phyloP scores from a whole-genome alignment of 208 protist species.

The Vickermania ingenoplastis region DNA sequence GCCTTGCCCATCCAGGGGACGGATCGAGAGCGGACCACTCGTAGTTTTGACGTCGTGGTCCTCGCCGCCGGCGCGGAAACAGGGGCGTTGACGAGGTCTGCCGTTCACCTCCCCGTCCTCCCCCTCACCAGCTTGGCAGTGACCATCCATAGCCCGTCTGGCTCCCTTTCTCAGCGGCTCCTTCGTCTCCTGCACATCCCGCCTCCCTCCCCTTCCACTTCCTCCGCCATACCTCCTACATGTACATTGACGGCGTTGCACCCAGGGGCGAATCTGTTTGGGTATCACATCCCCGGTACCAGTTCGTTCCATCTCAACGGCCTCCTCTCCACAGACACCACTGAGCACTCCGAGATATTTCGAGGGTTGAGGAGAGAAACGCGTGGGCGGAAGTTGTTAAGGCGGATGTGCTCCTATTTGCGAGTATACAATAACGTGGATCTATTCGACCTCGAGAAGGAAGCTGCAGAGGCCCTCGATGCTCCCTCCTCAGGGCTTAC shows the following conservation, averaged over 20 bases:
- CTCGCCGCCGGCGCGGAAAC: slow-evolving; percentile 54
- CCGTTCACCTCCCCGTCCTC: slow-evolving; percentile 55
- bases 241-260: slow-evolving; percentile 7
- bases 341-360: not conserved
- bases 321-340: slow-evolving; percentile 9
- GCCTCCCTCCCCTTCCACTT: not conserved
- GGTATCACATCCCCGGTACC: not conserved
- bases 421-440: not conserved
- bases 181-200: not conserved
- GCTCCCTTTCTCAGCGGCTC: not conserved
- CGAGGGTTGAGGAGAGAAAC: not conserved
- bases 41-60: slow-evolving; percentile 74
- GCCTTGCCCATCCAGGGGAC: not conserved
- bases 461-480: not conserved
- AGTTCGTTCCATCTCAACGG: not conserved
- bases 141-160: slow-evolving; percentile 10
- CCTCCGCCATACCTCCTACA: slow-evolving; percentile 8
- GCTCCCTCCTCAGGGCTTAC: not conserved
- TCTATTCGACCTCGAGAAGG: not conserved
- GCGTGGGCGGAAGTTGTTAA: not conserved
- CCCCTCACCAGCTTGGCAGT: slow-evolving; percentile 41
- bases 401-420: not conserved
- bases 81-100: slow-evolving; percentile 37
- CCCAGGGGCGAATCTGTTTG: not conserved
- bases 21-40: slow-evolving; percentile 3